Conservation (phyloP, 2,329 filamentous ascomycete species). For the Neophaeococcomyces mojaviensis region DNA sequence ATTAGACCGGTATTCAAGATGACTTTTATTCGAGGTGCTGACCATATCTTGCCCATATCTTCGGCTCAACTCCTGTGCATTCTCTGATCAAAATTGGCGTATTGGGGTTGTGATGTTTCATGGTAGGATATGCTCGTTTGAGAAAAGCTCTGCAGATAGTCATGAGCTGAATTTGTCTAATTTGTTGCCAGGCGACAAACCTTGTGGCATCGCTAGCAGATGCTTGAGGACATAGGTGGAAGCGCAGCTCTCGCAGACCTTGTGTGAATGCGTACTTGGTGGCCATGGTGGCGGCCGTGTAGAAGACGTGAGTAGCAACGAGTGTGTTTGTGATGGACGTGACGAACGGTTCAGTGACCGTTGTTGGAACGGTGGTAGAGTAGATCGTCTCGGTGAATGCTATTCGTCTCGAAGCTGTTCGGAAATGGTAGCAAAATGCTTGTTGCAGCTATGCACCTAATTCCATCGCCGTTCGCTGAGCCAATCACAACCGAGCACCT, state of each 20-base stretch:
- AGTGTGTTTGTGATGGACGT: neutral
- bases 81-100: conserved; percentile 93
- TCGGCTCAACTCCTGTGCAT: conserved; percentile 73
- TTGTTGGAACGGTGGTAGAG: too few relatives aligned
- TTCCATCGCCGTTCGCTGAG: neutral
- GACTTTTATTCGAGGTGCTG: conserved; percentile 27
- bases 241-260: conserved; percentile 87
- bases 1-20: conserved; percentile 11
- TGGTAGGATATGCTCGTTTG: conserved; percentile 83
- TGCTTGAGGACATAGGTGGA: conserved; percentile 92
- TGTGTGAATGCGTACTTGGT: conserved; percentile 87
- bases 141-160: conserved; percentile 65
- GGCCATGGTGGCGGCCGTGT: conserved; percentile 57
- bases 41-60: conserved; percentile 91
- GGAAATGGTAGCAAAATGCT: neutral
- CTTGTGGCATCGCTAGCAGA: conserved; percentile 82
- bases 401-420: neutral
- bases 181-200: conserved; percentile 44
- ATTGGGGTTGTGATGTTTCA: conserved; percentile 98
- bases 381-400: neutral
- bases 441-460: neutral
- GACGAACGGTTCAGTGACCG: too few relatives aligned
- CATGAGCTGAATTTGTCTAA: neutral
- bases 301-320: neutral
- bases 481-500: conserved; percentile 4